Evolutionary conservation across 2,329 filamentous ascomycete species (phyloP).

Genomic region (Byssoonygena ceratinophila): DNA sequence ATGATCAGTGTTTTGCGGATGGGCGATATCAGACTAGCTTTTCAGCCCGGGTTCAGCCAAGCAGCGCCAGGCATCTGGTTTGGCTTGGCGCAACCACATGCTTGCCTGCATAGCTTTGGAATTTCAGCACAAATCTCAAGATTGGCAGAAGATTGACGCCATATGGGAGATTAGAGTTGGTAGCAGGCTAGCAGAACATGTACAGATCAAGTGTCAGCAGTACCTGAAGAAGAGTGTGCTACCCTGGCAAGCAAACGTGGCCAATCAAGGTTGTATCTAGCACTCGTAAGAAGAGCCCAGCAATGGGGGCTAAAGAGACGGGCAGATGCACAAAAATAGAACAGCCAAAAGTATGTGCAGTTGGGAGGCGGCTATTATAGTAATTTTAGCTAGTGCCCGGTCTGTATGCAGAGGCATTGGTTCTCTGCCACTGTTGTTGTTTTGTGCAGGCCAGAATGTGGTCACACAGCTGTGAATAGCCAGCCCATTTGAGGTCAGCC

Average conservation of each 20-base stretch:
- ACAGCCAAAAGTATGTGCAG: neutral
- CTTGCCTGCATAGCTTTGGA: neutral
- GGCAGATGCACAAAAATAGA: neutral
- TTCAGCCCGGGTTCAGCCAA: conserved; percentile 5
- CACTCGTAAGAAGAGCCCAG: neutral
- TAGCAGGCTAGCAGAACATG: neutral
- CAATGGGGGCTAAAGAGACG: neutral
- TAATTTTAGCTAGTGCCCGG: neutral
- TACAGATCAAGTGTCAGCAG: neutral
- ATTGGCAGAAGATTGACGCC: neutral
- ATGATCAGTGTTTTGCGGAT: conserved; percentile 2
- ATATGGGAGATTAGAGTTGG: neutral
- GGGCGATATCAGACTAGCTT: neutral
- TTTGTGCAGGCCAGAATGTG: too few relatives aligned
- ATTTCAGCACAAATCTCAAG: neutral
- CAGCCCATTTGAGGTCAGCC: neutral
- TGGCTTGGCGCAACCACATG: conserved; percentile 7
- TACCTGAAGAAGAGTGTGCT: neutral
- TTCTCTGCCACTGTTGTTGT: too few relatives aligned
- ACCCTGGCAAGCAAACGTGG: conserved; percentile 8
- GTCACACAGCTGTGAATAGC: too few relatives aligned
- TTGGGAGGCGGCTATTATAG: neutral
- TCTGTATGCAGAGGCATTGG: neutral
- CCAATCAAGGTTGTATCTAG: conserved; percentile 3
- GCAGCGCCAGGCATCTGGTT: neutral